A percentile compares a stretch with the other conserved stretches of the same genome.
Evolutionary conservation across 495 filamentous ascomycete genomes (phyloP).

Genomic region (Aspergillus olivimuriae): DNA sequence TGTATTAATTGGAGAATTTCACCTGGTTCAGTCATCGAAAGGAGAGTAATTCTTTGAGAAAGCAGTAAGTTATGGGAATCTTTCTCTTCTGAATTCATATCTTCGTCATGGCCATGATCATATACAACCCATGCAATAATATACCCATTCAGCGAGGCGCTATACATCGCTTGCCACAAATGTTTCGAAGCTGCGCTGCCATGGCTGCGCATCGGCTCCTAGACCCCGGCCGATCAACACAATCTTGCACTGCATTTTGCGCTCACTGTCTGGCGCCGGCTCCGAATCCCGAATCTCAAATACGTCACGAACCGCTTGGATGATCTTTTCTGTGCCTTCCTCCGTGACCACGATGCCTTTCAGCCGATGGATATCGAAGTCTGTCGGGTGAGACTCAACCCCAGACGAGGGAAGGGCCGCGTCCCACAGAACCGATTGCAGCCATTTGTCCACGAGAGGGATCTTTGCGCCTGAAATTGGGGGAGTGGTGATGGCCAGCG

Average conservation of each 20-base stretch:
- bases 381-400: constrained; percentile 12
- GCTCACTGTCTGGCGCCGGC: constrained; percentile 22
- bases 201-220: constrained; percentile 21
- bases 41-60: no score
- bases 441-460: constrained; percentile 66
- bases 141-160: background rate
- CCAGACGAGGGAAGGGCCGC: constrained; percentile 45
- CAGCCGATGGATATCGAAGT: constrained; percentile 74
- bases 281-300: constrained; percentile 78
- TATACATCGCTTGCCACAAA: constrained; percentile 15
- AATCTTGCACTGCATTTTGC: constrained; percentile 55
- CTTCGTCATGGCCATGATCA: background rate
- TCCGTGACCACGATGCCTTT: constrained; percentile 67
- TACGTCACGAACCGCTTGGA: constrained; percentile 88
- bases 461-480: constrained; percentile 48
- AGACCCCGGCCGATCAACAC: constrained; percentile 73
- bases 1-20: constrained; percentile 41
- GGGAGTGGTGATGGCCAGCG: constrained; percentile 61
- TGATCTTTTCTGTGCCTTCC: constrained; percentile 61
- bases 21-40: no score
- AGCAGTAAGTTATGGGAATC: background rate
- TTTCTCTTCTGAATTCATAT: background rate
- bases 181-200: constrained; percentile 31
- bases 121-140: background rate
- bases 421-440: constrained; percentile 82